Evolutionary conservation across 148 eudicot species (phyloP), one percentile per base, ranked within the genome.

Genomic region (Vaccinium corymbosum): DNA sequence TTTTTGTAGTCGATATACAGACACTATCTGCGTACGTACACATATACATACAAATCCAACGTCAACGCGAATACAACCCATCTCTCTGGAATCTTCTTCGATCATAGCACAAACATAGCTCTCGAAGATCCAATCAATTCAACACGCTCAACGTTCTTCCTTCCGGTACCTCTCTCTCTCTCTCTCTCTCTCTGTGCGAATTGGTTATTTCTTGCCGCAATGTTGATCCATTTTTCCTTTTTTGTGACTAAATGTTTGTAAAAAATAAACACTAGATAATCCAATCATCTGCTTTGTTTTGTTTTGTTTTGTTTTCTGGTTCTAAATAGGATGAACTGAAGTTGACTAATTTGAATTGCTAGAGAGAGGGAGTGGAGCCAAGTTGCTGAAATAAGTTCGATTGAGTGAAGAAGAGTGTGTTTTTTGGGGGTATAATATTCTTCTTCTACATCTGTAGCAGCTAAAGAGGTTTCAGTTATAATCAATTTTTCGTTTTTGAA

Each of bases 51-150:
- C 46, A 42, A 42, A 42, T 42, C 1, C 0, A 42, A 42, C 51
- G 51, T 74, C 50, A 38, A 74, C 51, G 78, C 52, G 49, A 17
- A 19, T 46, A 9, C 78, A 46, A 7, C 3, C 10, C 25, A 19
- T 38, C 59, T 22, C 62, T 53, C 46, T 51, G 42, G 81, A 75
- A 81, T 85, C 81, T 81, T 85, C 87, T 81, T 75, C 42, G 80
- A 76, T 62, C 75, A 22, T 27, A 57, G 42, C 81, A 49, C 29
- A 42, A 80, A 7, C 50, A 17, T 35, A 15, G 64, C 80, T 42
- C 72, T 55, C 25, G 27, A 32, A 56, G 48, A 35, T 29, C 2
- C 10, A 49, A 53, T 72, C 81, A 46, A 79, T 57, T 22, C 16
- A 73, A 22, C 27, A 1, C 16, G 32, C 38, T 27, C 59, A 32